Base-by-base conservation (phyloP, 306 rosid genomes). In the Cyclanthera cordifolia region DNA sequence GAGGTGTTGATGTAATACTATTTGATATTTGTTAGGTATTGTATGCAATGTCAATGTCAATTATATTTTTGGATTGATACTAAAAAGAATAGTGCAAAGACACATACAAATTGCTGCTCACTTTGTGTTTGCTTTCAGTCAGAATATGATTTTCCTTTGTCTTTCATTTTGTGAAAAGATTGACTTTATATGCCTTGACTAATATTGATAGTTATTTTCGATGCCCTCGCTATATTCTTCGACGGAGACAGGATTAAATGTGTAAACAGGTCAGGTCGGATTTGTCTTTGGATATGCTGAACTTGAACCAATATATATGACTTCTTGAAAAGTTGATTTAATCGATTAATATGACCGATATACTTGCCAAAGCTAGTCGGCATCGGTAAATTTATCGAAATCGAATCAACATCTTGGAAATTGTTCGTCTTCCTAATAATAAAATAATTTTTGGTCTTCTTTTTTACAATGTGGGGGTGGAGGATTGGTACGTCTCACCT, bases 21-120 rank as follows among this genome's bases (percentile, higher is more conserved):
- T 65, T 65, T 65, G 39, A 65, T 65, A 65, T 78, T 74, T 83
- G 78, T 65, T 77, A 76, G 83, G 76, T 73, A 72, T 59, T 59
- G 58, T 70, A 50, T n/a, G 57, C 56, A 63, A 65, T 83, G 63
- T 69, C 37, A 65, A 45, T 43, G 67, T 71, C 70, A 43, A 65
- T 65, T 65, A 43, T 65, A 65, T 65, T 23, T 65, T 65, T 65
- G 70, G 32, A 63, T 30, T 63, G 49, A 61, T 61, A 61, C 14
- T 20, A 20, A 41, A 24, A 63, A 63, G 17, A 63, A 21, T 51
- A 17, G 32, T 41, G 69, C 69, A 41, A 41, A 63, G 41, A 63
- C 51, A 39, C 51, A 20, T 39, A 39, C 51, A 20, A 61, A 39
- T 32, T 65, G 70, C 21, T 45, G 39, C 14, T 65, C 53, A 14